phyloP scores from a whole-genome alignment of 2,329 filamentous ascomycete species.

The Trichoderma sp. region DNA sequence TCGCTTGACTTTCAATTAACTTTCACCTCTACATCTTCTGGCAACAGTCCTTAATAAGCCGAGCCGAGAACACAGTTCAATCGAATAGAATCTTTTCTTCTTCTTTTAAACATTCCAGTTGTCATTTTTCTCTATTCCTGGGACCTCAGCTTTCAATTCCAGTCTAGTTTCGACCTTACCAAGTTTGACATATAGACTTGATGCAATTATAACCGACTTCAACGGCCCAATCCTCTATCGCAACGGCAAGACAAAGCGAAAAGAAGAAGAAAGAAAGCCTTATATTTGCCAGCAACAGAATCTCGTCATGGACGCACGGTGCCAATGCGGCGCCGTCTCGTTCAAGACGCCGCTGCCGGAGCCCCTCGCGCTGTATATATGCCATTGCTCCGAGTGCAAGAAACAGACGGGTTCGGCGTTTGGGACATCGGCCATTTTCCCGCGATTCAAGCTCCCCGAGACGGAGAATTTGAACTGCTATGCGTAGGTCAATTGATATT shows the following conservation, averaged over 20 bases:
- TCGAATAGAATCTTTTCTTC: not conserved
- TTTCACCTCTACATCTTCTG: not conserved
- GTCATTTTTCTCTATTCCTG: not conserved
- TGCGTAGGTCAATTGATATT: slow-evolving; percentile 43
- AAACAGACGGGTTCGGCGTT: slow-evolving; percentile 67
- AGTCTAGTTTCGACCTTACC: not conserved
- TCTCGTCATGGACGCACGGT: slow-evolving; percentile 56
- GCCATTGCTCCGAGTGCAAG: slow-evolving; percentile 68
- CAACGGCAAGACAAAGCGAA: not conserved
- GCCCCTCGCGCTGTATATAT: slow-evolving; percentile 68
- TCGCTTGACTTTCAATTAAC: not conserved
- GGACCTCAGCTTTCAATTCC: not conserved
- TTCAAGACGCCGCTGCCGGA: slow-evolving; percentile 63
- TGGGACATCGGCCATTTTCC: slow-evolving; percentile 70
- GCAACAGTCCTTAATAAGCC: not conserved
- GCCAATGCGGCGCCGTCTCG: slow-evolving; percentile 64
- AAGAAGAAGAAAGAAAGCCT: not conserved
- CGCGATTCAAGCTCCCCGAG: slow-evolving; percentile 60
- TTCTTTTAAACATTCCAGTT: not conserved
- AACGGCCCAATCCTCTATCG: not conserved
- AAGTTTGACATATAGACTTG: not conserved
- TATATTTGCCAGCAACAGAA: not conserved
- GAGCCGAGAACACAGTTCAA: not conserved
- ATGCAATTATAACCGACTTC: not conserved
- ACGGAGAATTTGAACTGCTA: slow-evolving; percentile 55